Evolutionary conservation across 345 rosid species (phyloP).

Genomic region (Boechera stricta): DNA sequence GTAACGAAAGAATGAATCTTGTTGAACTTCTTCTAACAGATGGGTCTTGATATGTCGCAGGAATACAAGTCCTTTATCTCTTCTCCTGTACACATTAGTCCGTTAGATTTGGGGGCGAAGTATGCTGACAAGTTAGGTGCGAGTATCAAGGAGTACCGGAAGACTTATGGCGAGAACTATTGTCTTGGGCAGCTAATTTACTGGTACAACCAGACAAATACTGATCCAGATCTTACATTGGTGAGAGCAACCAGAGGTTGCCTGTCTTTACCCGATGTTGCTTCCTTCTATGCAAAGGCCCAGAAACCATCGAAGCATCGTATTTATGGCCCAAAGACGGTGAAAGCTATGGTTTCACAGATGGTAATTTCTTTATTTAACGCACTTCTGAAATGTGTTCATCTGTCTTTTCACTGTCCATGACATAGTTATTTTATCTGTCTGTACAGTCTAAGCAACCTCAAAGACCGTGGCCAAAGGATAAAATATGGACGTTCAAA

Average conservation of each 20-base stretch:
- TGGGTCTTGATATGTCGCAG: conserved; percentile 50
- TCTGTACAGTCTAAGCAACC: conserved; percentile 76
- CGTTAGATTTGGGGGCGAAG: conserved; percentile 93
- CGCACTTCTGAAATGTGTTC: conserved; percentile 9
- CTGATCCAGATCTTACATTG: conserved; percentile 78
- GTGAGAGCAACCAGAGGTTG: conserved; percentile 82
- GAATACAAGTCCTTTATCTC: conserved; percentile 81
- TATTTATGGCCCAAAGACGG: conserved; percentile 79
- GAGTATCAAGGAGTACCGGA: conserved; percentile 74
- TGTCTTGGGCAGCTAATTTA: conserved; percentile 95
- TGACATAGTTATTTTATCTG: background rate
- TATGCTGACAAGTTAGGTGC: conserved; percentile 73
- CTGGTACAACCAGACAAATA: conserved; percentile 91
- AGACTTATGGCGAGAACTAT: conserved; percentile 90
- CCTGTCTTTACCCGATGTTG: conserved; percentile 81
- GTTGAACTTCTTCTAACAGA: conserved; percentile 26
- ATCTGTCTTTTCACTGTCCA: background rate
- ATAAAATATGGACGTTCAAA: conserved; percentile 91
- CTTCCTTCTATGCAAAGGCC: conserved; percentile 85
- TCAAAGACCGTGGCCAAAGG: conserved; percentile 94
- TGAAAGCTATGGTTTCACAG: conserved; percentile 73
- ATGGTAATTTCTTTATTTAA: conserved; percentile 62
- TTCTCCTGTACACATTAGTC: conserved; percentile 85
- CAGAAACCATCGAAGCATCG: conserved; percentile 85
- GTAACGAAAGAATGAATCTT: conserved; percentile 16